phyloP scores from a whole-genome alignment of 2,329 filamentous ascomycete species.

The Endoconidiophora polonica region DNA sequence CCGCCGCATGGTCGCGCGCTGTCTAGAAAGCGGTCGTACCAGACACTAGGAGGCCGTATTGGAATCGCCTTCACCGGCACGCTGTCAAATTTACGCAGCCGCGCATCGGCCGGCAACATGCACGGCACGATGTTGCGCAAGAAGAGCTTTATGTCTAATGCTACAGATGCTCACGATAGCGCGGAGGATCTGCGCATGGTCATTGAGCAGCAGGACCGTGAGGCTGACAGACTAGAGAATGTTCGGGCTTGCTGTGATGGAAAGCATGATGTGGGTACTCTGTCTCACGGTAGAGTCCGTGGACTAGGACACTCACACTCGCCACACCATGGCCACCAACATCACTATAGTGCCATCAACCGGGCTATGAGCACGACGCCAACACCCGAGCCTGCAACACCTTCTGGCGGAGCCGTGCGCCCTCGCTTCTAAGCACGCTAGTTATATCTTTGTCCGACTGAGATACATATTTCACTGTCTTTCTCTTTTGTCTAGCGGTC shows the following conservation, averaged over 20 bases:
- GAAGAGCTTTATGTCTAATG: conserved; percentile 10
- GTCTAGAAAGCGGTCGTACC: conserved; percentile 20
- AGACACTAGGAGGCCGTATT: conserved; percentile 41
- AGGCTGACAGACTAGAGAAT: conserved; percentile 74
- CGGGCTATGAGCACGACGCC: conserved; percentile 1
- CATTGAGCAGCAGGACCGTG: conserved; percentile 61
- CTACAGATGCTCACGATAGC: conserved; percentile 47
- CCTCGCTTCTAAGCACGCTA: background rate
- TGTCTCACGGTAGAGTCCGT: conserved; percentile 18
- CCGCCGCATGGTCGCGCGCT: conserved; percentile 13
- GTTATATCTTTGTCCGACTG: too few relatives aligned
- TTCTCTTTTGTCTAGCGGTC: too few relatives aligned
- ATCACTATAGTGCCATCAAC: background rate
- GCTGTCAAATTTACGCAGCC: conserved; percentile 36
- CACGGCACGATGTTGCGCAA: conserved; percentile 6
- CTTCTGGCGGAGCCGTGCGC: background rate
- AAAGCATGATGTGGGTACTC: conserved; percentile 60
- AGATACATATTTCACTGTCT: too few relatives aligned
- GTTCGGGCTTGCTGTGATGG: conserved; percentile 95
- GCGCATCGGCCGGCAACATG: conserved; percentile 20
- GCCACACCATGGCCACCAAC: background rate
- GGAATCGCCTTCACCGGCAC: conserved; percentile 33
- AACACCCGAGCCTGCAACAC: background rate
- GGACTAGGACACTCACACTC: conserved; percentile 2
- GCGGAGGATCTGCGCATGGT: conserved; percentile 69